Evolutionary conservation across 2,329 filamentous ascomycete species (phyloP), one percentile per base, ranked within the genome.

Genomic region (Lecanicillium sp.): DNA sequence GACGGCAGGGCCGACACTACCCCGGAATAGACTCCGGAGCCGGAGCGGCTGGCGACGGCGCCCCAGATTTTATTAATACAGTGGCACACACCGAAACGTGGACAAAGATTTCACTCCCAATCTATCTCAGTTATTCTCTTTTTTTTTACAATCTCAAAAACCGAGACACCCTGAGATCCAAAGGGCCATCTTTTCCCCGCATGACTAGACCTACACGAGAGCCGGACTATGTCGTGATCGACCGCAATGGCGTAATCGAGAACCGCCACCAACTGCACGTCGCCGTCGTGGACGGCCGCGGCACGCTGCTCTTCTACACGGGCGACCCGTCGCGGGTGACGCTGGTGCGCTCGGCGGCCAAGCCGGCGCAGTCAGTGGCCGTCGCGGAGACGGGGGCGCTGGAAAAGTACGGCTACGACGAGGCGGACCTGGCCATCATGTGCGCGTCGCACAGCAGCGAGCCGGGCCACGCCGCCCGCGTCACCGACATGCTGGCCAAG

Each of bases 371-470:
- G 46, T 60, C 66, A 1, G 54, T 71, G 5, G 64, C 65, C 4
- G 55, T 71, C 4, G 43, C 67, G 0, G 62, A 69, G 39, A 67
- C 63, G 0, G 64, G 62, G 0, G 59, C 49, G 1, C 49, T 62
- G 17, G 58, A 66, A 2, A 41, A 49, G 8, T 64, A 53, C 36
- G 47, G 47, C 2, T 60, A 69, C 17, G 52, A 63, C 14, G 56
- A 62, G 2, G 58, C 51, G 3, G 68, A 71, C 25, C 43, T 72
- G 2, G 68, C 65, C 1, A 49, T 71, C 2, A 64, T 67, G 54
- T 69, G 68, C 41, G 65, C 66, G 3, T 71, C 67, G 0, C 66
- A 72, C 42, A 70, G 46, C 44, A 61, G 60, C 37, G 66, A 72
- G 44, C 54, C 61, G 0, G 43, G 53, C 10, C 68, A 71, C 38